Evolutionary conservation across 345 rosid genomes (phyloP).

Genomic region (Syzygium aqueum): DNA sequence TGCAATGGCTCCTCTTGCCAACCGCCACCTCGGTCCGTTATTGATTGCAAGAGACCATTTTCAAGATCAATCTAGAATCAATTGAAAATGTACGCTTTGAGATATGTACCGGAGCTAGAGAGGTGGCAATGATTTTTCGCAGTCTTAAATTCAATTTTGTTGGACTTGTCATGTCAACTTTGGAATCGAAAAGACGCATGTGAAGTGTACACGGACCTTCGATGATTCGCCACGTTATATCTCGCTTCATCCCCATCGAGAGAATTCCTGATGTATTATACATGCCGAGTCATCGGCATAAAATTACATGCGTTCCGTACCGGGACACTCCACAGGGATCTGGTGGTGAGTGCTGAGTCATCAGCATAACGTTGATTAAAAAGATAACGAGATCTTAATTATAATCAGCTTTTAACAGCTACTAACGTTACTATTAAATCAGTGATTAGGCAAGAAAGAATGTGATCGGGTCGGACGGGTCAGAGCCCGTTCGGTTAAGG

Average conservation of each 20-base stretch:
- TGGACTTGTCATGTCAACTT: neutral
- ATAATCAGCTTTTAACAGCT: neutral
- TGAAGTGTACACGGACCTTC: rapidly evolving
- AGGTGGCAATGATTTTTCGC: neutral
- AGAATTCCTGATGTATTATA: neutral
- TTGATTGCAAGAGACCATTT: neutral
- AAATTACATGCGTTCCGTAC: neutral
- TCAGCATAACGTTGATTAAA: neutral
- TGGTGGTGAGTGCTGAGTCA: neutral
- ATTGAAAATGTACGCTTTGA: neutral
- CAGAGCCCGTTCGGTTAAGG: neutral
- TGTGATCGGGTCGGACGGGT: neutral
- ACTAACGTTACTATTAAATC: neutral
- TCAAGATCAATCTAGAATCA: neutral
- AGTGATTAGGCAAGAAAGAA: neutral
- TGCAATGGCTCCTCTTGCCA: neutral
- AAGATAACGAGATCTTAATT: neutral
- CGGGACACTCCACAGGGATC: neutral
- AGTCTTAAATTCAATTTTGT: neutral
- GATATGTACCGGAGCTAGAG: neutral
- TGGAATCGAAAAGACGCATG: neutral
- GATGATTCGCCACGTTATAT: neutral
- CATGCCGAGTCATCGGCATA: neutral
- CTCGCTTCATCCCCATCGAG: neutral
- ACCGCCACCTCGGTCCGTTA: neutral